Evolutionary conservation across 208 protist genomes (phyloP).

Genomic region (Leishmania gerbilli): DNA sequence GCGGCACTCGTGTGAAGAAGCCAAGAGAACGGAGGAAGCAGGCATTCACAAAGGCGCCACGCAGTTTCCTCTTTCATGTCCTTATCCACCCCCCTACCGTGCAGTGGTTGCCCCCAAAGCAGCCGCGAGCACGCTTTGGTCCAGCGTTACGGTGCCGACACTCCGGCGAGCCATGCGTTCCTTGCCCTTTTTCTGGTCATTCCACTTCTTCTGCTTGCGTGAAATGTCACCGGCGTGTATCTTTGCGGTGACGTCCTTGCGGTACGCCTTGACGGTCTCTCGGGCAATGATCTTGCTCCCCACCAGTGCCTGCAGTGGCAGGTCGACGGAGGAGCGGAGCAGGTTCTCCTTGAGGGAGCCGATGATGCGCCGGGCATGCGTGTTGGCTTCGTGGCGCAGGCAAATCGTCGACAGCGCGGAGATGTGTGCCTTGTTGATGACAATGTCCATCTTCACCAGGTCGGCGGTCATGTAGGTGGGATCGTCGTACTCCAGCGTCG

Average conservation of each 20-base stretch:
- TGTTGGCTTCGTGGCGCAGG: slow-evolving; percentile 62
- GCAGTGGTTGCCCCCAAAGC: slow-evolving; percentile 79
- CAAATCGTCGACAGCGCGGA: slow-evolving; percentile 93
- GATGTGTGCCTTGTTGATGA: slow-evolving; percentile 92
- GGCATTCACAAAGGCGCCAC: background rate
- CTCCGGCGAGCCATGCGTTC: slow-evolving; percentile 94
- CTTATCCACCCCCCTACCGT: slow-evolving; percentile 11
- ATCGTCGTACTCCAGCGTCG: slow-evolving; percentile 96
- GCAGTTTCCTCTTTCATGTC: background rate
- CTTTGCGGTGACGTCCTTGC: slow-evolving; percentile 95
- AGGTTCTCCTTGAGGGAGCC: slow-evolving; percentile 90
- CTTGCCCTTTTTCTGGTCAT: slow-evolving; percentile 98
- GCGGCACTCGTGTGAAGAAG: background rate
- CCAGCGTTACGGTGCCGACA: slow-evolving; percentile 92
- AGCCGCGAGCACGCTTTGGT: slow-evolving; percentile 92
- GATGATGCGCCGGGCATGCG: slow-evolving; percentile 73
- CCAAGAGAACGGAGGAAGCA: background rate
- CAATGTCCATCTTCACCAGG: slow-evolving; percentile 93
- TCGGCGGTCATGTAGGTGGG: slow-evolving; percentile 83
- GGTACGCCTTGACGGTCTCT: slow-evolving; percentile 93
- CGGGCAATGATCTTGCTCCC: slow-evolving; percentile 90
- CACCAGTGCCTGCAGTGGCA: slow-evolving; percentile 93
- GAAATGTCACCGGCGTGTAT: slow-evolving; percentile 97
- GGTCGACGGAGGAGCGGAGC: slow-evolving; percentile 85
- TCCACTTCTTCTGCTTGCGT: slow-evolving; percentile 96